Percentiles rank a stretch among this genome's conserved stretches.
phyloP scores from a whole-genome alignment of 2,329 filamentous ascomycete species.

The Lachnellula cervina region DNA sequence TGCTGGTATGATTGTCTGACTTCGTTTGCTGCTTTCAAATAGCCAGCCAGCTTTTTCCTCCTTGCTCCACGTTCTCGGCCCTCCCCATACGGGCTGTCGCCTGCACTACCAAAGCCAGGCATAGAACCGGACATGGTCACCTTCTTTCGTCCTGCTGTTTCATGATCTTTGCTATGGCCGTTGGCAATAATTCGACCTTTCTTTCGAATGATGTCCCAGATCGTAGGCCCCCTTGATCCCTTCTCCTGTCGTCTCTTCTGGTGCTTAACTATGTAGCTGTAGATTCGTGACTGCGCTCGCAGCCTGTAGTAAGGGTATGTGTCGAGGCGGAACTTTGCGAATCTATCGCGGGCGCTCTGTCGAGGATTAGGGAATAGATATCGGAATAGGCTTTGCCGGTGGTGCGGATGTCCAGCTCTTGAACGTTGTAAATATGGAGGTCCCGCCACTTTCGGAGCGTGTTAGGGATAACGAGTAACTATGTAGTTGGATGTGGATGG shows the following conservation, averaged over 20 bases:
- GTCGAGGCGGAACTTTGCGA: conserved; percentile 69
- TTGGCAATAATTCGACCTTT: conserved; percentile 32
- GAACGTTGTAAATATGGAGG: conserved; percentile 16
- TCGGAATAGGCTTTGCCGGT: conserved; percentile 51
- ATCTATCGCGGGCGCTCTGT: conserved; percentile 58
- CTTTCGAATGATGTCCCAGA: conserved; percentile 26
- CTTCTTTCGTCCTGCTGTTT: conserved; percentile 21
- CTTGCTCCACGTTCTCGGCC: conserved; percentile 60
- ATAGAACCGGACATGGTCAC: conserved; percentile 32
- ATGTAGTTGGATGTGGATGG: background rate
- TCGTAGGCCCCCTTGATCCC: conserved; percentile 31
- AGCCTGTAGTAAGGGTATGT: conserved; percentile 67
- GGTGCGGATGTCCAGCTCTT: conserved; percentile 33
- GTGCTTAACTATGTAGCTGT: conserved; percentile 63
- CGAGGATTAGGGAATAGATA: conserved; percentile 63
- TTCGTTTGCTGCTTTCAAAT: conserved; percentile 67
- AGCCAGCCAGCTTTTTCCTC: conserved; percentile 71
- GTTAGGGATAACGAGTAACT: too few relatives aligned
- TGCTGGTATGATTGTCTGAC: conserved; percentile 62
- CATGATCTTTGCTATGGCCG: conserved; percentile 33
- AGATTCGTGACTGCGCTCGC: conserved; percentile 69
- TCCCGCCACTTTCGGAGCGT: conserved; percentile 22
- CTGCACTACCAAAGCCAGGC: conserved; percentile 25
- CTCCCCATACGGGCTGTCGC: conserved; percentile 33
- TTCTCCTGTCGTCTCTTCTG: conserved; percentile 51